phyloP scores from a whole-genome alignment of 345 rosid genomes.

The Salix udensis region DNA sequence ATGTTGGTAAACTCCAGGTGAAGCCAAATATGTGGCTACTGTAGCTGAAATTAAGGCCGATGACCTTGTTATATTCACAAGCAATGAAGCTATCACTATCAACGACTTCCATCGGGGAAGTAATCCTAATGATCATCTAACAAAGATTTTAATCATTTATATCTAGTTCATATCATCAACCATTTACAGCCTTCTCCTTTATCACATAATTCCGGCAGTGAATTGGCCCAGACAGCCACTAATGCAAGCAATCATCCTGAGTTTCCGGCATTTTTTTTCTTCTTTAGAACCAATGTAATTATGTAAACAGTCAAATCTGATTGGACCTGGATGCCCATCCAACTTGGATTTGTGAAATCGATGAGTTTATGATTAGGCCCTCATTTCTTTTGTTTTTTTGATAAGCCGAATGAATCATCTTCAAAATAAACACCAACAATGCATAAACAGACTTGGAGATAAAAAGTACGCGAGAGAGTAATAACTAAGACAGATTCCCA shows the following conservation, averaged over 20 bases:
- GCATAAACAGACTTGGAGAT: too few relatives aligned
- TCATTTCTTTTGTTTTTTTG: too few relatives aligned
- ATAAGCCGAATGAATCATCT: too few relatives aligned
- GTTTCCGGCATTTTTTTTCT: constrained; percentile 49
- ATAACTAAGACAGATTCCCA: too few relatives aligned
- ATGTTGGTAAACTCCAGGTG: neutral
- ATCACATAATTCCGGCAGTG: constrained; percentile 82
- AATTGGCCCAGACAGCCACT: constrained; percentile 96
- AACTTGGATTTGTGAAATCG: constrained; percentile 67
- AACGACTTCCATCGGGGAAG: too few relatives aligned
- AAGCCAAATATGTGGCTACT: too few relatives aligned
- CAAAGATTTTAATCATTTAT: neutral
- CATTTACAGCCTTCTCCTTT: constrained; percentile 59
- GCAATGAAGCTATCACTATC: too few relatives aligned
- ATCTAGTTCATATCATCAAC: constrained; percentile 6
- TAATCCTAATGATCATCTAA: neutral
- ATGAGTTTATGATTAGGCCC: constrained; percentile 37
- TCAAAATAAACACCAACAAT: too few relatives aligned
- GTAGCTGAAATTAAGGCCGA: too few relatives aligned
- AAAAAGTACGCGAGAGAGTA: too few relatives aligned
- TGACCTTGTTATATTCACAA: too few relatives aligned
- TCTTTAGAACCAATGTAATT: constrained; percentile 25
- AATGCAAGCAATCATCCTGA: constrained; percentile 87
- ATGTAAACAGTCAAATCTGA: constrained; percentile 55
- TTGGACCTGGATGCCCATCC: constrained; percentile 92